phyloP scores from a whole-genome alignment of 805 yeast genomes.

The Yarrowia keelungensis region DNA sequence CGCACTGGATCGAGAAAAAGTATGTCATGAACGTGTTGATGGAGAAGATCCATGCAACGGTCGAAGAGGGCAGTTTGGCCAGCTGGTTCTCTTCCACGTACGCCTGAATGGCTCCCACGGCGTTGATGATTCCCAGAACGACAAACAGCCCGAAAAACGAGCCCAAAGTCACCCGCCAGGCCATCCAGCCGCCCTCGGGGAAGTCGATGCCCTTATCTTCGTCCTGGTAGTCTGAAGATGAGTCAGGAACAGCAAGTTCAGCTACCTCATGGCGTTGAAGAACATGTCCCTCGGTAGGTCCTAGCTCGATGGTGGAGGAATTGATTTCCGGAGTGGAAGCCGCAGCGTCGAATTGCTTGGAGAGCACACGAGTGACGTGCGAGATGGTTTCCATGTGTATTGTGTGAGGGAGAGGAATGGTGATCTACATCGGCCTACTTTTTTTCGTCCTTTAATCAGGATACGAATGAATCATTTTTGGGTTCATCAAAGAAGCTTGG shows the following conservation, averaged over 20 bases:
- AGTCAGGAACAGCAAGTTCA: background rate
- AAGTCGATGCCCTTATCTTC: slow-evolving; percentile 45
- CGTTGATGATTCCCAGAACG: slow-evolving; percentile 63
- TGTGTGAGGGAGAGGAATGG: background rate
- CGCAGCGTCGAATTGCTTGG: slow-evolving; percentile 12
- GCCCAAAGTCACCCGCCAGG: slow-evolving; percentile 65
- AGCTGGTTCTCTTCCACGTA: slow-evolving; percentile 65
- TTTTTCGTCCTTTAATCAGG: background rate
- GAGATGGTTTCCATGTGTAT: slow-evolving; percentile 12
- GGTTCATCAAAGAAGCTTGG: slow-evolving; percentile 5
- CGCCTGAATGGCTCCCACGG: slow-evolving; percentile 68
- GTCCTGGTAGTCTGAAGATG: slow-evolving; percentile 18
- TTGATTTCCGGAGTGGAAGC: slow-evolving; percentile 2
- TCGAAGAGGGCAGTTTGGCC: slow-evolving; percentile 54
- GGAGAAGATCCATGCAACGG: slow-evolving; percentile 71
- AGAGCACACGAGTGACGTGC: slow-evolving; percentile 25
- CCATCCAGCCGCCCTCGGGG: slow-evolving; percentile 65
- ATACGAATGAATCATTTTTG: slow-evolving; percentile 25
- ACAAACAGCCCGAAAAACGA: slow-evolving; percentile 63
- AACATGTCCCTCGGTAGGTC: slow-evolving; percentile 32
- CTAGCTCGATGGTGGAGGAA: slow-evolving; percentile 22
- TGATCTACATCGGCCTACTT: background rate
- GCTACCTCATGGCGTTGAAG: slow-evolving; percentile 18
- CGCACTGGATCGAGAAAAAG: slow-evolving; percentile 59
- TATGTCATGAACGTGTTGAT: slow-evolving; percentile 59